phyloP scores from a whole-genome alignment of 148 eudicot genomes.

The Pharnaceum exiguum region DNA sequence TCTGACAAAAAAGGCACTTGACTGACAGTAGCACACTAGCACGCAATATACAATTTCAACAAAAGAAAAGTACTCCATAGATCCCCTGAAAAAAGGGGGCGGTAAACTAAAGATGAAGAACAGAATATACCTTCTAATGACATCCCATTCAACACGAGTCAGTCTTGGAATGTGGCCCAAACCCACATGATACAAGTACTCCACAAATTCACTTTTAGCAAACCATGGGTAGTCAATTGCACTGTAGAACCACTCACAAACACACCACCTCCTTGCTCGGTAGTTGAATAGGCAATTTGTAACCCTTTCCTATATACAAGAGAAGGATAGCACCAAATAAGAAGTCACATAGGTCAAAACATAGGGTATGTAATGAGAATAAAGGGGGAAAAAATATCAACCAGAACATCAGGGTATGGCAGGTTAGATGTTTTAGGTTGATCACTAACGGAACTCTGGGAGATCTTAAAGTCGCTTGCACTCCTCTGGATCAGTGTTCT shows the following conservation, averaged over 20 bases:
- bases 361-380: neutral
- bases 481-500: slow-evolving; percentile 42
- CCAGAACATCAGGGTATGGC: slow-evolving; percentile 29
- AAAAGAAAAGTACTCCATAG: too few species aligned
- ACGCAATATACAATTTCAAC: too few species aligned
- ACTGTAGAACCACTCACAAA: slow-evolving; percentile 96
- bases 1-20: too few species aligned
- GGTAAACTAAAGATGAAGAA: neutral
- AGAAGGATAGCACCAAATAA: slow-evolving; percentile 10
- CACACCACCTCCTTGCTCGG: slow-evolving; percentile 75
- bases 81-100: neutral
- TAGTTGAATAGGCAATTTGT: slow-evolving; percentile 56
- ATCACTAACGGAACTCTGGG: slow-evolving; percentile 32
- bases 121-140: slow-evolving; percentile 81
- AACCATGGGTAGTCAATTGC: slow-evolving; percentile 99
- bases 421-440: slow-evolving; percentile 29
- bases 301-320: slow-evolving; percentile 49
- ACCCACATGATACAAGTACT: slow-evolving; percentile 92
- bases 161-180: slow-evolving; percentile 95
- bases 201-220: slow-evolving; percentile 95
- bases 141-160: slow-evolving; percentile 99
- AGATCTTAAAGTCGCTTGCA: slow-evolving; percentile 33
- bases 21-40: too few species aligned
- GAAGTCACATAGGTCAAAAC: neutral
- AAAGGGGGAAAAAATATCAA: slow-evolving; percentile 11